phyloP scores from a whole-genome alignment of 1,284 basidiomycete species.

The Gomphus sp. region DNA sequence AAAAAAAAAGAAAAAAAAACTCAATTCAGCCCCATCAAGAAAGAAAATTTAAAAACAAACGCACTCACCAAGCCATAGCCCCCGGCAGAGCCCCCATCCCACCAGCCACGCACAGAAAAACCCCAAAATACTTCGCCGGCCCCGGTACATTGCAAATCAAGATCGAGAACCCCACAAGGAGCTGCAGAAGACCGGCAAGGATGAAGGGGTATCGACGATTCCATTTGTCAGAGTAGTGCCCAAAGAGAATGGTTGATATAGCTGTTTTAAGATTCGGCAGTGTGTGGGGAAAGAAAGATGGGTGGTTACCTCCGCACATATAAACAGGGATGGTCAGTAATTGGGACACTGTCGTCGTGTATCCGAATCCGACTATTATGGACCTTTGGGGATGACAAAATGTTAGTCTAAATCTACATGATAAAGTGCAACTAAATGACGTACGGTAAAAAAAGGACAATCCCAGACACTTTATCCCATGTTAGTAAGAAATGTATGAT shows the following conservation, averaged over 20 bases:
- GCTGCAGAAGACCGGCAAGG: conserved; percentile 40
- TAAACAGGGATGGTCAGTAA: conserved; percentile 66
- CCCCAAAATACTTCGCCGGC: conserved; percentile 60
- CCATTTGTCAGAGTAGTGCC: conserved; percentile 49
- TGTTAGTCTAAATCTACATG: neutral
- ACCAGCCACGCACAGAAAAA: conserved; percentile 52
- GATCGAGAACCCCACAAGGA: conserved; percentile 54
- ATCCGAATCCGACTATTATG: conserved; percentile 57
- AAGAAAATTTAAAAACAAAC: no score
- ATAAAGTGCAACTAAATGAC: conserved; percentile 17
- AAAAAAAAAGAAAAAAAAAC: no score
- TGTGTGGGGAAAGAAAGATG: neutral
- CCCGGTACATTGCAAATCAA: conserved; percentile 43
- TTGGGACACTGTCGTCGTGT: conserved; percentile 46
- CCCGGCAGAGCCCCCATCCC: conserved; percentile 55
- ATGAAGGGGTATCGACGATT: conserved; percentile 54
- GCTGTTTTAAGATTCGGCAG: conserved; percentile 26
- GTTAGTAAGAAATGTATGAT: neutral
- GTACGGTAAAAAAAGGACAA: conserved; percentile 58
- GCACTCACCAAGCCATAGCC: conserved; percentile 50
- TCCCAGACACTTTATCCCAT: conserved; percentile 38
- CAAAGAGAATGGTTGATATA: conserved; percentile 41
- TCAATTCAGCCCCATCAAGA: no score
- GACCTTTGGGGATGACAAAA: conserved; percentile 29
- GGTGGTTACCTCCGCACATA: conserved; percentile 43